Evolutionary conservation across 2,329 filamentous ascomycete genomes (phyloP).

Genomic region (Colletotrichum agaves): DNA sequence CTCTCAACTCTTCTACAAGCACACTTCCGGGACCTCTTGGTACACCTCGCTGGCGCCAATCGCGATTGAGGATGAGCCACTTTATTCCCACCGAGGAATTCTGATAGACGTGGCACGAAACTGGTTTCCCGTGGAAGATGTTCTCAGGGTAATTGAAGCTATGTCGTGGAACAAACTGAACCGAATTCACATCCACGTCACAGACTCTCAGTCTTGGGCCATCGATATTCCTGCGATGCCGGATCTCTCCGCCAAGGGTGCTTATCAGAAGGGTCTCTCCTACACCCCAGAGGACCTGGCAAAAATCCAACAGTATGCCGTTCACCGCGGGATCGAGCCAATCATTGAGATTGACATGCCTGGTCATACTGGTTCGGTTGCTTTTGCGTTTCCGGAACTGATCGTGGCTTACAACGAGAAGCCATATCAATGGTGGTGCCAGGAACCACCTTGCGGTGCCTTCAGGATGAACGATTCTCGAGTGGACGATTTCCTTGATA

Average conservation of each 20-base stretch:
- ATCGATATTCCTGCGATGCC: conserved; percentile 82
- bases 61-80: conserved; percentile 76
- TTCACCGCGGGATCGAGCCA: conserved; percentile 74
- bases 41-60: conserved; percentile 81
- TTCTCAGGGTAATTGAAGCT: conserved; percentile 81
- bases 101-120: conserved; percentile 82
- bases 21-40: conserved; percentile 65
- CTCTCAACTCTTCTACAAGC: conserved; percentile 81
- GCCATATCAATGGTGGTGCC: conserved; percentile 69
- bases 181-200: conserved; percentile 81
- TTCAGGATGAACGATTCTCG: conserved; percentile 79
- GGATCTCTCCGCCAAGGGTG: conserved; percentile 76
- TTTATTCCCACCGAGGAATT: conserved; percentile 81
- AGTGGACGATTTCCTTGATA: conserved; percentile 78
- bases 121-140: conserved; percentile 74
- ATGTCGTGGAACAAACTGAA: conserved; percentile 86
- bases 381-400: conserved; percentile 74
- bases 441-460: conserved; percentile 73
- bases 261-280: conserved; percentile 73
- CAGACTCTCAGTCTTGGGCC: conserved; percentile 88
- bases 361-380: conserved; percentile 78
- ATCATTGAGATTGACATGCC: conserved; percentile 85
- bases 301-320: conserved; percentile 76
- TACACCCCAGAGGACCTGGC: conserved; percentile 75
- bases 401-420: conserved; percentile 71